Evolutionary conservation across 2,329 filamentous ascomycete genomes (phyloP).

Genomic region (Penicillium sp.): DNA sequence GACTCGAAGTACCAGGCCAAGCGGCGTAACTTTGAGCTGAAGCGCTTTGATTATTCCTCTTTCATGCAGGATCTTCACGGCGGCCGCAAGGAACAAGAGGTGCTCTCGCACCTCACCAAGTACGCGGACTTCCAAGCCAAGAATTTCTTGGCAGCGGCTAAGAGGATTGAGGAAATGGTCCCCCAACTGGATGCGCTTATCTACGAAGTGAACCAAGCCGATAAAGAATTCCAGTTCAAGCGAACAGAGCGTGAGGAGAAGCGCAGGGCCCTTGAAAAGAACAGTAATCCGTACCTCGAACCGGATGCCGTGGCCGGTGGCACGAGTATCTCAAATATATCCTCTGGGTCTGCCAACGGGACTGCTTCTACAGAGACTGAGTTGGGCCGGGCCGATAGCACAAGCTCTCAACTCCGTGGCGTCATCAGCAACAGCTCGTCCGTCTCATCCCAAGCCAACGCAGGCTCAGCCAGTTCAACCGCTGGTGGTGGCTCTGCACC

Average conservation of each 20-base stretch:
- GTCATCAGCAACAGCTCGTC: conserved; percentile 51
- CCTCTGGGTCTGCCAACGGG: conserved; percentile 46
- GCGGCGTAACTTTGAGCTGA: conserved; percentile 90
- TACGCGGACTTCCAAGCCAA: conserved; percentile 90
- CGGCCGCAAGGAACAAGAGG: conserved; percentile 96
- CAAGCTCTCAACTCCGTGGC: conserved; percentile 65
- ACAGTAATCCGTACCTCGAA: conserved; percentile 71
- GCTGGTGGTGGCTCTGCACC: conserved; percentile 23
- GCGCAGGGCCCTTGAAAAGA: conserved; percentile 84
- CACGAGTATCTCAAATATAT: conserved; percentile 34
- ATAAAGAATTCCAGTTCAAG: conserved; percentile 96
- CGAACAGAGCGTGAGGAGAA: conserved; percentile 96
- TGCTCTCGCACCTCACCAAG: conserved; percentile 88
- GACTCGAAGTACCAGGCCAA: conserved; percentile 96
- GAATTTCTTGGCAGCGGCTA: conserved; percentile 77
- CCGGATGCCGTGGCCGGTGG: conserved; percentile 60
- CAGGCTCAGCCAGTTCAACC: conserved; percentile 29
- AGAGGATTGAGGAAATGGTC: conserved; percentile 81
- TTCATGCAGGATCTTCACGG: conserved; percentile 99
- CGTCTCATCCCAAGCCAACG: conserved; percentile 42
- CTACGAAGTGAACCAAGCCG: conserved; percentile 84
- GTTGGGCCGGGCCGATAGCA: conserved; percentile 72
- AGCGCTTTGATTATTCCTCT: conserved; percentile 96
- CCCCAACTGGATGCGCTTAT: conserved; percentile 88
- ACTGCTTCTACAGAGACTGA: conserved; percentile 66